Base-by-base conservation (phyloP, 805 yeast genomes). In the Clavispora fructus region DNA sequence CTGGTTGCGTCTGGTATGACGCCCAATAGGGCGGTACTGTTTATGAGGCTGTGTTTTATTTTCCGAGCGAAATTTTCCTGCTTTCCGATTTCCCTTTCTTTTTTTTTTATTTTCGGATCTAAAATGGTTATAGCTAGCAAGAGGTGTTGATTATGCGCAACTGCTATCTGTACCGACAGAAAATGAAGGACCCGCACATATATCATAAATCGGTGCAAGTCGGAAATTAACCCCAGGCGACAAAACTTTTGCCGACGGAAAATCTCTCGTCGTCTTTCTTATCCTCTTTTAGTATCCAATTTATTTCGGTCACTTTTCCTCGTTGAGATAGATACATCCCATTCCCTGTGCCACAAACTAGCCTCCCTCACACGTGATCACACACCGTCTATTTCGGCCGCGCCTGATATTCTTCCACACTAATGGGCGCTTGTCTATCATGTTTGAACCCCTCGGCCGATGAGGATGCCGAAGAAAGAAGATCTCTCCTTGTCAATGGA, bases 381-480 rank as follows among this genome's bases (percentile, higher is more conserved):
- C 6, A 30, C 37, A 17, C 10, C n/a, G 6, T 6, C 13, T 16
- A 14, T 28, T 10, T 13, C 30, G 8, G 23, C 9, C 25, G 32
- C 25, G 19, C 23, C 13, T n/a, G 25, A 19, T 9, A n/a, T 27
- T 32, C 35, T 38, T 40, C 40, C 16, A 13, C 26, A 13, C 16
- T 28, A 17, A 76, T 76, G 81, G 81, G 81, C 32, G 50, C 64
- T 43, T 76, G 80, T 55, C 61, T 75, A 35, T 76, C 80, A 14
- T 76, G 80, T 52, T 61, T 76, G 14, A 53, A 62, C 35, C 47
- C 41, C 31, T 64, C 60, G 14, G 69, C 62, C 16, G 70, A 66
- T 39, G 75, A 63, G 28, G 71, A 68, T 23, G 48, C 50, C 44
- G 64, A 70, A 45, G 79, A 75, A 48, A 67, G 70, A 39, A 49